Conservation (phyloP, 352 stramenopile genomes). For the Saprolegnia diclina region DNA sequence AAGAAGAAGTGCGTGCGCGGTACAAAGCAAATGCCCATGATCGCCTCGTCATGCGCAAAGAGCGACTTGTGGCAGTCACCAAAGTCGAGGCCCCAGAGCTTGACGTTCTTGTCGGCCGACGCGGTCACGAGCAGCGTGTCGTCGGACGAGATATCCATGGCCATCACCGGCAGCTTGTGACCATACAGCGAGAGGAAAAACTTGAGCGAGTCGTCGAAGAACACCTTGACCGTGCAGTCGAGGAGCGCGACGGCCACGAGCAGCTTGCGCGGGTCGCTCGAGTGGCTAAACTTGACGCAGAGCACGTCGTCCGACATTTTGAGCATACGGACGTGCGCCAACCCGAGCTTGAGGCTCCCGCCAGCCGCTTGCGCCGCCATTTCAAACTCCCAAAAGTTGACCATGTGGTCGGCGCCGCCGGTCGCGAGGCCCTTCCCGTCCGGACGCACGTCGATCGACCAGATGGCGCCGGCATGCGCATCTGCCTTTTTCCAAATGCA, state of each 20-base stretch:
- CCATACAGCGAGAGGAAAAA: slow-evolving; percentile 99
- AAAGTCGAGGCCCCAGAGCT: slow-evolving; percentile 99
- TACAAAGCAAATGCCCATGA: slow-evolving; percentile 96
- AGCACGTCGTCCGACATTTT: slow-evolving; percentile 98
- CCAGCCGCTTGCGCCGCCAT: slow-evolving; percentile 35
- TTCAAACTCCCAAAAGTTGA: slow-evolving; percentile 99
- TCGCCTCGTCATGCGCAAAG: slow-evolving; percentile 97
- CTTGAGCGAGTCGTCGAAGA: slow-evolving; percentile 99
- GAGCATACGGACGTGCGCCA: slow-evolving; percentile 94
- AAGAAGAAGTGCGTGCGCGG: slow-evolving; percentile 98
- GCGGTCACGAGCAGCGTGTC: slow-evolving; percentile 96
- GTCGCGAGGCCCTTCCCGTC: slow-evolving; percentile 91
- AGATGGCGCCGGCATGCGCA: slow-evolving; percentile 93
- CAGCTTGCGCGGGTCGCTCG: slow-evolving; percentile 76
- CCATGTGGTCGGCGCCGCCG: slow-evolving; percentile 94
- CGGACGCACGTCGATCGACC: slow-evolving; percentile 93
- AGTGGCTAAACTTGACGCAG: slow-evolving; percentile 95
- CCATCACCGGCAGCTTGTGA: slow-evolving; percentile 98
- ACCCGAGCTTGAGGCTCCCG: slow-evolving; percentile 73
- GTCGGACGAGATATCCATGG: slow-evolving; percentile 97
- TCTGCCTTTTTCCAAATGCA: slow-evolving; percentile 83
- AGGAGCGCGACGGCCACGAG: slow-evolving; percentile 87
- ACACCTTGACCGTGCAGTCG: slow-evolving; percentile 99
- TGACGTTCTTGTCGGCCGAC: slow-evolving; percentile 99
- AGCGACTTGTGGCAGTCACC: slow-evolving; percentile 99